Evolutionary conservation across 73 alveolate species (phyloP).

Genomic region (Tetrahymena malaccensis): DNA sequence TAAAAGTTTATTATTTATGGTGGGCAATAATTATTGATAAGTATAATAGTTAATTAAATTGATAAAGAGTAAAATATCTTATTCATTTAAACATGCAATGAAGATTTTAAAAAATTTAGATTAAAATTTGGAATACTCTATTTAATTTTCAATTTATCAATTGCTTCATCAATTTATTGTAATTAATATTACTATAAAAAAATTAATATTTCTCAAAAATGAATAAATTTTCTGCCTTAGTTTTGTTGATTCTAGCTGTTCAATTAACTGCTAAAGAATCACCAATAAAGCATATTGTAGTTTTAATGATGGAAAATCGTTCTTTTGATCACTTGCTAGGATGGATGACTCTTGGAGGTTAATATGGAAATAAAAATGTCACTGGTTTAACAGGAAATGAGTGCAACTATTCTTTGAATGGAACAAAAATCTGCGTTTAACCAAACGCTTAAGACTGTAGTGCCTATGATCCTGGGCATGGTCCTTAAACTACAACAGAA

Average conservation of each 20-base stretch:
- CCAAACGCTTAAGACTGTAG: background rate
- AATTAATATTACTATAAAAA: no score
- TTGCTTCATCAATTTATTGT: no score
- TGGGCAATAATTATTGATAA: background rate
- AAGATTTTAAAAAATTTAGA: background rate
- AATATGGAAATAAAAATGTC: background rate
- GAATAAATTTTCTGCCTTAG: background rate
- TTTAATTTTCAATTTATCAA: no score
- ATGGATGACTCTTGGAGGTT: background rate
- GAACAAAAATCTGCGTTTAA: background rate
- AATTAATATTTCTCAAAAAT: background rate
- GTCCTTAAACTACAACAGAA: background rate
- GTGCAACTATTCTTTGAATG: background rate
- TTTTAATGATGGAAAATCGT: background rate
- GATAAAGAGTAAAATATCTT: background rate
- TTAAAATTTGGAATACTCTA: no score
- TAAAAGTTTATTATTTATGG: background rate
- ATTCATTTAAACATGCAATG: background rate
- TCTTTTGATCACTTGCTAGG: background rate
- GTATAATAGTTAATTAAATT: no score
- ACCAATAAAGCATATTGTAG: background rate
- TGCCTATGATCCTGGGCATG: background rate
- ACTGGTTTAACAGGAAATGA: background rate
- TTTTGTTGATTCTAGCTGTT: background rate
- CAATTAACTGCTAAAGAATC: background rate